Evolutionary conservation across 306 rosid species (phyloP).

Genomic region (Abrus pulchellus): DNA sequence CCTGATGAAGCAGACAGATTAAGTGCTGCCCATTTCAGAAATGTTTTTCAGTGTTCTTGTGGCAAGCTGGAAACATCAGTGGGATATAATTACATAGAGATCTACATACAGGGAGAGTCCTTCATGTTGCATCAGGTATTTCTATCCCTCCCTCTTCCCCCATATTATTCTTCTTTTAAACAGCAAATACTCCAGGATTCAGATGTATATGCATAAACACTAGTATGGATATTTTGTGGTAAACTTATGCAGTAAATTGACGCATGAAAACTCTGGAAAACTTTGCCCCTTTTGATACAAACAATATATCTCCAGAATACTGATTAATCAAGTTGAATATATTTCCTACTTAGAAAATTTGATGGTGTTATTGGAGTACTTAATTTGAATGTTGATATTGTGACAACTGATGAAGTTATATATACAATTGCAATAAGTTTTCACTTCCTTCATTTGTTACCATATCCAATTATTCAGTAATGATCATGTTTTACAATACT

Average conservation of each 20-base stretch:
- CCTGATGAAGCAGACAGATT: constrained; percentile 83
- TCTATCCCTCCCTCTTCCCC: not conserved
- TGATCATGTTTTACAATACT: not conserved
- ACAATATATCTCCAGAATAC: not conserved
- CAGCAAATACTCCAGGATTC: not conserved
- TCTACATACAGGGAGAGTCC: constrained; percentile 92
- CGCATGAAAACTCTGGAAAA: not conserved
- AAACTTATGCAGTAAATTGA: not conserved
- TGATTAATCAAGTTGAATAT: constrained; percentile 13
- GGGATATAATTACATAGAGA: constrained; percentile 65
- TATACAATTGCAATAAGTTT: not conserved
- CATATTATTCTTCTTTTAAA: constrained; percentile 12
- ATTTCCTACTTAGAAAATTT: constrained; percentile 4
- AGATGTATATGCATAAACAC: not conserved
- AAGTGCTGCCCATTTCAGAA: constrained; percentile 88
- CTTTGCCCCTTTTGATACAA: not conserved
- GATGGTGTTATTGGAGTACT: not conserved
- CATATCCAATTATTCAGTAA: not conserved
- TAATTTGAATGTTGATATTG: constrained; percentile 16
- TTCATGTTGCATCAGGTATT: constrained; percentile 96
- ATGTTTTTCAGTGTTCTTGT: constrained; percentile 70
- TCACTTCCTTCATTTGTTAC: not conserved
- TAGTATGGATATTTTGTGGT: constrained; percentile 28
- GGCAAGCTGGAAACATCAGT: constrained; percentile 74
- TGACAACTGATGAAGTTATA: constrained; percentile 14